Evolutionary conservation across 2,329 filamentous ascomycete genomes (phyloP), one percentile per base, ranked within the genome.

Genomic region (Amphichorda felina): DNA sequence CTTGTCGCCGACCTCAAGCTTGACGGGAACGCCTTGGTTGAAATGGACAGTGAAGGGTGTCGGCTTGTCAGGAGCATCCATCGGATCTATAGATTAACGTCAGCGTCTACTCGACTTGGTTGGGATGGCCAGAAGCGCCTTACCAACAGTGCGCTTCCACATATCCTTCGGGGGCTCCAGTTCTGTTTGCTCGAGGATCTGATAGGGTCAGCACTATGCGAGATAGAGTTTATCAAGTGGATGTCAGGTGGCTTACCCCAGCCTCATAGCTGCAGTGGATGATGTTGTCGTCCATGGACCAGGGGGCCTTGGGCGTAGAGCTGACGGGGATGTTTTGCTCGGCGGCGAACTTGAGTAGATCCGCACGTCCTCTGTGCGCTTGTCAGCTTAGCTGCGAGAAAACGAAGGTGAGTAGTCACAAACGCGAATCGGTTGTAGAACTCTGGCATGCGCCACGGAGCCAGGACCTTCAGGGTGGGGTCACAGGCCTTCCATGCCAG

Each of bases 291-390:
- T 64, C 63, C 70, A 75, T 65, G 40, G 60, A 68, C 72, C 74
- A 83, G 33, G 78, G 78, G 62, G 79, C 79, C 52, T 74, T 72
- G 66, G 82, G 82, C 46, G 79, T 84, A 49, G 74, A 79, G 26
- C 71, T 75, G 42, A 86, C 80, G 35, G 82, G 80, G 43, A 86
- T 82, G 54, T 70, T 70, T 46, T 73, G 68, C 53, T 72, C 56
- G 13, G 61, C 67, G 34, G 82, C 82, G 51, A 79, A 87, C 54
- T 83, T 72, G 36, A 87, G 70, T 31, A 86, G 70, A 53, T 82
- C 81, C 45, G 77, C 68, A 38, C 82, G 75, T 48, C 82, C 81
- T 59, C n/a, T n/a, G n/a, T n/a, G n/a, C n/a, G n/a, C n/a, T n/a
- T 32, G 30, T 11, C n/a, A n/a, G n/a, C n/a, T n/a, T n/a, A n/a